Evolutionary conservation across 805 yeast species (phyloP), one percentile per base, ranked within the genome.

Genomic region (Myxozyma geophila): DNA sequence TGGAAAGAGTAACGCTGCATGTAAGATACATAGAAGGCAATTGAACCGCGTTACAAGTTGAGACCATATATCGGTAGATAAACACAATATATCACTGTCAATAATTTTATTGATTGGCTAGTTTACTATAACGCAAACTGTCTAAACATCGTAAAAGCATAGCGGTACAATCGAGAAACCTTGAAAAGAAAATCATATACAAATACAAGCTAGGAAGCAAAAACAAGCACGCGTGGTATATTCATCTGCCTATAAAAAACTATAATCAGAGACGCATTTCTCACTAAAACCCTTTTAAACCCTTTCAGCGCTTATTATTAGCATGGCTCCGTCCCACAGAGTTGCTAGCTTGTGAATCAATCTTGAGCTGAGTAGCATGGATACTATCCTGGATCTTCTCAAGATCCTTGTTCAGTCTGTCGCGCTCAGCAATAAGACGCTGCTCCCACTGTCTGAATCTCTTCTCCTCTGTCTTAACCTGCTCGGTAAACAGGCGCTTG

Each of bases 391-490:
- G 63, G 12, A 59, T 40, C 33, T 54, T 59, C 72, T 93, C 97
- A 72, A 95, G 83, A 77, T 95, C 99, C 77, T 88, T 89, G 79
- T 95, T 95, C 75, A 95, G 83, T 76, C 96, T 85, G 78, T 92
- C 90, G 80, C 97, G 89, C 80, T 95, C 98, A 71, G 90, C 91
- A 70, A 92, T 95, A 71, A 95, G 90, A 75, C 95, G 93, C 72
- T 92, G 90, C 80, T 92, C 98, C 99, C 99, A 95, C 81, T 93
- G 97, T 81, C 96, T 90, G 78, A 95, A 95, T 75, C 99, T 85
- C 73, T 91, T 96, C 74, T 95, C 99, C 80, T 95, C 99, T 54
- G 89, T 89, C 80, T 93, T 92, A 65, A 95, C 90, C 80, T 95
- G 98, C 77, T 92, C 98, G 9, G 98, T 93, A 79, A 95, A 95